These are phyloP conservation scores for Boeremia exigua DNA, from an alignment of 2,329 filamentous ascomycete genomes.

Conservation along the genomic window DNA sequence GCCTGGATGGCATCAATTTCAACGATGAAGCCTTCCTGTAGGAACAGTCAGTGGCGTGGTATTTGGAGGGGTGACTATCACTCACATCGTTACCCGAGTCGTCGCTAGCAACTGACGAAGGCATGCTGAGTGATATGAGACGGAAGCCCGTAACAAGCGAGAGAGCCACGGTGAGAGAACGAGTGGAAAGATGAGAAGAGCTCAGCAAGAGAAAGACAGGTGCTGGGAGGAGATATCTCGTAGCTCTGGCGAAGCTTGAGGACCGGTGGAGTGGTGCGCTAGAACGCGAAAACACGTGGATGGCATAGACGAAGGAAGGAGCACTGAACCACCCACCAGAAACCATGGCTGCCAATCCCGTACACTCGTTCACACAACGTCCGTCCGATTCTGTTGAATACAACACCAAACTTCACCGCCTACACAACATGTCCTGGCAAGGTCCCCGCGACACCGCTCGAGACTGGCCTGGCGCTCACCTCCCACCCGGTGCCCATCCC, in stretches of 20 bases:
- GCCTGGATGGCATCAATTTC: conserved; percentile 71
- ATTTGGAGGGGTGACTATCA: not conserved
- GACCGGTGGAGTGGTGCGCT: conserved; percentile 17
- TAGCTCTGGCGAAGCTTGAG: conserved; percentile 1
- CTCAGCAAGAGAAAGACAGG: not conserved
- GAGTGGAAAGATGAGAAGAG: not conserved
- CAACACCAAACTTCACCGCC: not conserved
- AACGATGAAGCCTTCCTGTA: conserved; percentile 62
- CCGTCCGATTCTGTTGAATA: not conserved
- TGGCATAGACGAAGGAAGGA: conserved; percentile 22
- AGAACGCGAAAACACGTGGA: conserved; percentile 25
- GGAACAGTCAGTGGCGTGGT: not conserved
- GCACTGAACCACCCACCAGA: not conserved
- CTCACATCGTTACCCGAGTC: conserved; percentile 59
- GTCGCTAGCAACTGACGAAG: conserved; percentile 60
- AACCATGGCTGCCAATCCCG: not conserved
- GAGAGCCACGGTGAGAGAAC: conserved; percentile 11
- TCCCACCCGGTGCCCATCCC: not conserved
- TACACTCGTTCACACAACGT: not conserved
- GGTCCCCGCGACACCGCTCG: not conserved
- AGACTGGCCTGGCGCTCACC: conserved; percentile 1
- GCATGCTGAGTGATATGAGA: conserved; percentile 12
- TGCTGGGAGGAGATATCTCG: conserved; percentile 9
- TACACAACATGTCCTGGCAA: conserved; percentile 1
- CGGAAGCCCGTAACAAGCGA: not conserved